Evolutionary conservation across 1,284 basidiomycete species (phyloP).

Genomic region (Cerrena zonata): DNA sequence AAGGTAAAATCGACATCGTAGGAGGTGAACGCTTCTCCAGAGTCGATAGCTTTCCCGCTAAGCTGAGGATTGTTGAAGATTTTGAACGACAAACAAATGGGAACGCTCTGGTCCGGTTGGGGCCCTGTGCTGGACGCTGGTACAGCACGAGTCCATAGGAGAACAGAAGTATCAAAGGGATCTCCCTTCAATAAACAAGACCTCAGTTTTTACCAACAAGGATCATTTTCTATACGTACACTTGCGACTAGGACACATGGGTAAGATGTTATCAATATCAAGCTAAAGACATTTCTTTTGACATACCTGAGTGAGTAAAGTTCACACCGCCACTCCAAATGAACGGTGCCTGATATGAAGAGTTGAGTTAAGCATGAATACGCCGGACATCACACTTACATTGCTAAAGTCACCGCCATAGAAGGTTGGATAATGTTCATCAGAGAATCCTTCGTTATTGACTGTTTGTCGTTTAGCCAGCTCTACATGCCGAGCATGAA

Average conservation of each 20-base stretch:
- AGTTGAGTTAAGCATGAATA: not conserved
- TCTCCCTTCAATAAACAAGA: slow-evolving; percentile 50
- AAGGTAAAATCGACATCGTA: slow-evolving; percentile 63
- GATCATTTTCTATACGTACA: too few relatives aligned
- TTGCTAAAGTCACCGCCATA: slow-evolving; percentile 50
- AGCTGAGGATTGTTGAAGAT: slow-evolving; percentile 35
- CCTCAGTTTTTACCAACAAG: too few relatives aligned
- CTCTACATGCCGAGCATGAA: slow-evolving; percentile 35
- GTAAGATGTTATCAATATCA: too few relatives aligned
- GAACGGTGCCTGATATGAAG: slow-evolving; percentile 36
- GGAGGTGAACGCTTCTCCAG: slow-evolving; percentile 51
- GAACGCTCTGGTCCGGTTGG: slow-evolving; percentile 47
- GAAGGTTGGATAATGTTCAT: slow-evolving; percentile 51
- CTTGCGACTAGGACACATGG: slow-evolving; percentile 31
- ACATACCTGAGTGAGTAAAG: slow-evolving; percentile 49
- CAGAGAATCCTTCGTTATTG: slow-evolving; percentile 36
- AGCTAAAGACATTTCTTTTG: not conserved
- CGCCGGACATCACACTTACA: slow-evolving; percentile 25
- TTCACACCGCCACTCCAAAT: slow-evolving; percentile 51
- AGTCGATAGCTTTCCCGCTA: slow-evolving; percentile 36
- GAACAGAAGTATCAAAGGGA: slow-evolving; percentile 52
- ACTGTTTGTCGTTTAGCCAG: slow-evolving; percentile 36
- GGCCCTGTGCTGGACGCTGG: slow-evolving; percentile 30
- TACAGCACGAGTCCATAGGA: slow-evolving; percentile 59
- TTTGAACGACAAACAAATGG: slow-evolving; percentile 53